Evolutionary conservation across 257 asterid species (phyloP).

Genomic region (Solanum chiquidenum): DNA sequence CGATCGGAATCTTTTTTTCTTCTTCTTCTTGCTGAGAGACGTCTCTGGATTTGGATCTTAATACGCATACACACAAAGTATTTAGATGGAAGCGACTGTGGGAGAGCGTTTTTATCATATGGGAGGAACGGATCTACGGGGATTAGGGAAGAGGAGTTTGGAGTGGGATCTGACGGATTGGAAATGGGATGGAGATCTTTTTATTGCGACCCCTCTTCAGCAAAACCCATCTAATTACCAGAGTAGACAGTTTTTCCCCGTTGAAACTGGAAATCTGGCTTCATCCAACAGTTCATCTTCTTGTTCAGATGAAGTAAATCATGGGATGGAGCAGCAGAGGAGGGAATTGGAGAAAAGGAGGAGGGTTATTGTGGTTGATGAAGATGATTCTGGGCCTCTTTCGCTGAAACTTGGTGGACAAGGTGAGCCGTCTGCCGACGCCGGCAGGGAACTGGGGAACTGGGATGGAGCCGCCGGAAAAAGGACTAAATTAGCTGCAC

Average conservation of each 20-base stretch:
- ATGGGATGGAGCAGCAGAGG: background rate
- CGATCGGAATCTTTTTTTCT: background rate
- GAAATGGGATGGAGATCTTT: conserved; percentile 82
- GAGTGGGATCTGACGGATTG: conserved; percentile 76
- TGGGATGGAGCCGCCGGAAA: conserved; percentile 38
- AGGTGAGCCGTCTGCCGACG: conserved; percentile 1
- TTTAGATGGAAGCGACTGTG: conserved; percentile 35
- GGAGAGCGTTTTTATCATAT: conserved; percentile 28
- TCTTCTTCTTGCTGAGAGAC: background rate
- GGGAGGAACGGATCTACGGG: conserved; percentile 29
- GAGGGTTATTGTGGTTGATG: conserved; percentile 26
- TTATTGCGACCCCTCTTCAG: conserved; percentile 46
- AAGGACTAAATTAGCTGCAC: conserved; percentile 39
- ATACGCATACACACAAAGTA: background rate
- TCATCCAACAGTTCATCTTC: conserved; percentile 49
- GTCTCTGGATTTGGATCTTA: background rate
- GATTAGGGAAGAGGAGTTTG: conserved; percentile 20
- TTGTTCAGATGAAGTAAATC: conserved; percentile 42
- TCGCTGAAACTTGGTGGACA: conserved; percentile 45
- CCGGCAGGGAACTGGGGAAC: conserved; percentile 3
- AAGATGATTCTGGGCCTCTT: conserved; percentile 20
- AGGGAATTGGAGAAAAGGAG: conserved; percentile 51
- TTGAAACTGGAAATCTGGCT: conserved; percentile 19
- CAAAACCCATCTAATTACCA: conserved; percentile 15
- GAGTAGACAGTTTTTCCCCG: conserved; percentile 41